phyloP scores from a whole-genome alignment of 2,329 filamentous ascomycete species.

The Alternaria metachromatica region DNA sequence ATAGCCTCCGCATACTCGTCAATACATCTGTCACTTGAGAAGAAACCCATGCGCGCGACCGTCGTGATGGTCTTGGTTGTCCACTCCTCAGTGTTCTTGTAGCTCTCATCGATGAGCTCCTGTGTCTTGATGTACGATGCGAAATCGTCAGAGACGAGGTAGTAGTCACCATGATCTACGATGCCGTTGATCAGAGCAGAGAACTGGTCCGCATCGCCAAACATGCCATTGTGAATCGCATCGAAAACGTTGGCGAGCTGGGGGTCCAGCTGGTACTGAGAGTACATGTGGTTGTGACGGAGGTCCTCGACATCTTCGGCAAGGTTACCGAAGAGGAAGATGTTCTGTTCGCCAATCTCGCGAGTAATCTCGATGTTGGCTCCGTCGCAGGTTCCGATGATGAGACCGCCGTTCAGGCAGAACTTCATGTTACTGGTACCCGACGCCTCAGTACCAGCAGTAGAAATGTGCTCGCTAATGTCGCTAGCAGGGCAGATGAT shows the following conservation, averaged over 20 bases:
- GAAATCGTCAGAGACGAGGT: conserved; percentile 97
- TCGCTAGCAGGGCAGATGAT: conserved; percentile 95
- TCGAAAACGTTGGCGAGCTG: conserved; percentile 83
- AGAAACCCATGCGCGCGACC: conserved; percentile 96
- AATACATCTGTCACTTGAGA: conserved; percentile 92
- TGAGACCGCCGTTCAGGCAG: conserved; percentile 93
- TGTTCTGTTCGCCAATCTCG: conserved; percentile 94
- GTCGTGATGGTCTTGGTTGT: conserved; percentile 86
- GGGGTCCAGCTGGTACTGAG: conserved; percentile 76
- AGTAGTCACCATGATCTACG: conserved; percentile 93
- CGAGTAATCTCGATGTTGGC: conserved; percentile 99
- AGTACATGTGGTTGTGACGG: conserved; percentile 87
- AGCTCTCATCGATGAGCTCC: conserved; percentile 86
- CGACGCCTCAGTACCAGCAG: conserved; percentile 86
- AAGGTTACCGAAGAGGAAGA: conserved; percentile 97
- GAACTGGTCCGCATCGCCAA: conserved; percentile 81
- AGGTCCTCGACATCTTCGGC: conserved; percentile 97
- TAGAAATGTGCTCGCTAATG: conserved; percentile 98
- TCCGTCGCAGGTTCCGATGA: conserved; percentile 97
- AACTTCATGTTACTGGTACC: conserved; percentile 99
- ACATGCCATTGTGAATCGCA: conserved; percentile 78
- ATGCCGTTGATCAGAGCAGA: conserved; percentile 84
- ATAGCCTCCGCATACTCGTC: conserved; percentile 97
- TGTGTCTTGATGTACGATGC: conserved; percentile 93
- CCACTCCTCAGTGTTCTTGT: conserved; percentile 92